These are phyloP conservation scores for Komagataella populi DNA, from an alignment of 805 yeast genomes.

Conservation along the genomic window DNA sequence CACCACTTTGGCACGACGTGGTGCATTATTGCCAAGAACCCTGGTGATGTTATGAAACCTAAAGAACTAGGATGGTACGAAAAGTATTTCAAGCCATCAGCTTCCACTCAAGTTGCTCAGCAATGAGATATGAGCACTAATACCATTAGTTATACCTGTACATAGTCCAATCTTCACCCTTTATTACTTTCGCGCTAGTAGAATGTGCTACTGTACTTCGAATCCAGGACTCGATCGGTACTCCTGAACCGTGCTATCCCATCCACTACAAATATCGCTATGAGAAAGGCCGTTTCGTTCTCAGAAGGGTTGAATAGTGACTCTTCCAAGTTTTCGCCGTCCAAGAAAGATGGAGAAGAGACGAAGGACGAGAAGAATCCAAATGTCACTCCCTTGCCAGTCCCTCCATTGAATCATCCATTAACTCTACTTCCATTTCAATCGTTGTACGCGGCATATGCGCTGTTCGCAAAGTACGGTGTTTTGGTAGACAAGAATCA, in stretches of 20 bases:
- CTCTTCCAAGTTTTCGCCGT: not conserved
- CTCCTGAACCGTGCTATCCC: not conserved
- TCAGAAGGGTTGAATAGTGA: slow-evolving; percentile 3
- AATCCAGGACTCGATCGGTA: not conserved
- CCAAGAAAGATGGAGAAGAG: not conserved
- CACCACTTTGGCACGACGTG: slow-evolving; percentile 90
- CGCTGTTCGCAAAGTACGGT: slow-evolving; percentile 18
- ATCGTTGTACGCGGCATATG: slow-evolving; percentile 9
- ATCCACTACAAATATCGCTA: not conserved
- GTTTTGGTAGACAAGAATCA: slow-evolving; percentile 14
- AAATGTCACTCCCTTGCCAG: not conserved
- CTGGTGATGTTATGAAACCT: slow-evolving; percentile 43
- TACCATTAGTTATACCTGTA: not conserved
- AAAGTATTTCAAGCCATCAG: slow-evolving; percentile 22
- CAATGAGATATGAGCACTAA: not conserved
- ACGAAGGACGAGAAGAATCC: not conserved
- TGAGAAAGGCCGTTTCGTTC: slow-evolving; percentile 17
- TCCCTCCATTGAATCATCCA: slow-evolving; percentile 2
- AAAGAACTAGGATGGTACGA: slow-evolving; percentile 36
- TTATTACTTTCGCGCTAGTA: not conserved
- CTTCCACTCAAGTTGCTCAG: slow-evolving; percentile 5
- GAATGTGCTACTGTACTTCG: not conserved
- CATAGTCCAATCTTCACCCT: not conserved
- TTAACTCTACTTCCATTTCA: slow-evolving; percentile 18
- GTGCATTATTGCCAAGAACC: slow-evolving; percentile 64